Conservation (phyloP, 2,329 filamentous ascomycete genomes). For the Pseudogymnoascus sp. region DNA sequence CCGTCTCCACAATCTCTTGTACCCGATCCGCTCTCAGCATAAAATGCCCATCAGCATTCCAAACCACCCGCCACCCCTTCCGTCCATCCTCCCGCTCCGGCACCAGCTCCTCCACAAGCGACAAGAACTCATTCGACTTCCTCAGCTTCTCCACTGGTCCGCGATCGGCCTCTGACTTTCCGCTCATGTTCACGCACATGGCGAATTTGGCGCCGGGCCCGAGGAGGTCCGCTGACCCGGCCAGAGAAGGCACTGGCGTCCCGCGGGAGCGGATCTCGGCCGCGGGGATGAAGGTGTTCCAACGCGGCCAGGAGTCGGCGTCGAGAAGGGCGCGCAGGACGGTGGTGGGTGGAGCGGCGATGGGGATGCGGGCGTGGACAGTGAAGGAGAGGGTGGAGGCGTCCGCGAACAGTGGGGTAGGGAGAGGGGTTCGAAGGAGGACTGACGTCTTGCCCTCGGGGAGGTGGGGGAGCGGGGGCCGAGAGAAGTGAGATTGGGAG, state of each 20-base stretch:
- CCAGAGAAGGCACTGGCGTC: not conserved
- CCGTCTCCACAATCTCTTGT: constrained; percentile 38
- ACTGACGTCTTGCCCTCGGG: not conserved
- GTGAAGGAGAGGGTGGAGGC: constrained; percentile 16
- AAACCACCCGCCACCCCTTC: constrained; percentile 34
- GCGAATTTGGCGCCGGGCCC: constrained; percentile 16
- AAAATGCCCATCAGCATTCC: constrained; percentile 30
- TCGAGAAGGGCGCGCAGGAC: constrained; percentile 20
- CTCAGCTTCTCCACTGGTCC: constrained; percentile 10
- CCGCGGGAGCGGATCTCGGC: constrained; percentile 45
- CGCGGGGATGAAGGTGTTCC: constrained; percentile 54
- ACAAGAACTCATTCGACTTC: not conserved
- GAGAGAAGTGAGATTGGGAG: not conserved
- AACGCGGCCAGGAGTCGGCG: constrained; percentile 19
- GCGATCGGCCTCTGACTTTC: constrained; percentile 14
- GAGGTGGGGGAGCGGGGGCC: not conserved
- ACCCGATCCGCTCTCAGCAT: constrained; percentile 35
- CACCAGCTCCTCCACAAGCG: not conserved
- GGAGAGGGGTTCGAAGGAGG: not conserved
- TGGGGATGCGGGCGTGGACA: constrained; percentile 16
- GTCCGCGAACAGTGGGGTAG: not conserved
- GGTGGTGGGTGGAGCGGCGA: constrained; percentile 14
- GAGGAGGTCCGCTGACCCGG: constrained; percentile 11
- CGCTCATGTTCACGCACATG: constrained; percentile 21
- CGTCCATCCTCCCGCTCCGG: constrained; percentile 20